Percentiles rank a stretch among this genome's conserved stretches.
phyloP scores from a whole-genome alignment of 176 grass and related monocot species.

The Oryza coarctata region DNA sequence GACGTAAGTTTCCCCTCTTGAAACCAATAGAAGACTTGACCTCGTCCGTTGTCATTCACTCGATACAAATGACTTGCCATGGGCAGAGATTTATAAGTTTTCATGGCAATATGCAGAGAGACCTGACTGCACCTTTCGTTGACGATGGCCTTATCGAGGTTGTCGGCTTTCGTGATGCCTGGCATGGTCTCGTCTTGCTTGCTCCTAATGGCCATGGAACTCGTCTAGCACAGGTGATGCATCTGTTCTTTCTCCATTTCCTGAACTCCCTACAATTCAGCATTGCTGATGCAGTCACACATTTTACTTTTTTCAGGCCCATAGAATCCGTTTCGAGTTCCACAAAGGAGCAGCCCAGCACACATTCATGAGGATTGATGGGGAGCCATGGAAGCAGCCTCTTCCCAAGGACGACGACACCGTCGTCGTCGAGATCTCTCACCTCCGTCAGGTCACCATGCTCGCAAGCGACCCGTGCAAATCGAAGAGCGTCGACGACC shows the following conservation, averaged over 20 bases:
- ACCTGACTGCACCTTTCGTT: slow-evolving; percentile 67
- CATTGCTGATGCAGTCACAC: not conserved
- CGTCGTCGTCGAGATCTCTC: slow-evolving; percentile 76
- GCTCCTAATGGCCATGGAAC: slow-evolving; percentile 89
- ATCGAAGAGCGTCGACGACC: slow-evolving; percentile 63
- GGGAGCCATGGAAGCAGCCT: slow-evolving; percentile 97
- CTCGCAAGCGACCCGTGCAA: slow-evolving; percentile 56
- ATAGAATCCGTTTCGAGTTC: slow-evolving; percentile 77
- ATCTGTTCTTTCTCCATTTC: not conserved
- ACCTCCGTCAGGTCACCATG: slow-evolving; percentile 79
- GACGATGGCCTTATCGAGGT: slow-evolving; percentile 85
- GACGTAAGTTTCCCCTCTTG: slow-evolving; percentile 48
- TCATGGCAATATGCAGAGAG: slow-evolving; percentile 60
- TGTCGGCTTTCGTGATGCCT: slow-evolving; percentile 91
- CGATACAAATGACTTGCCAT: not conserved
- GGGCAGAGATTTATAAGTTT: not conserved
- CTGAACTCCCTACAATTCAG: not conserved
- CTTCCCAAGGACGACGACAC: slow-evolving; percentile 74
- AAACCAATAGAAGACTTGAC: not conserved
- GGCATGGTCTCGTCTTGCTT: slow-evolving; percentile 84
- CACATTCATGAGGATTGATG: slow-evolving; percentile 93
- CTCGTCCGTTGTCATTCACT: not conserved
- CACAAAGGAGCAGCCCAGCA: slow-evolving; percentile 67
- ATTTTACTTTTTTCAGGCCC: slow-evolving; percentile 46
- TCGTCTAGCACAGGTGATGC: slow-evolving; percentile 78